Conservation (phyloP, 129 eudicot species). For the Kitagawia praeruptora region DNA sequence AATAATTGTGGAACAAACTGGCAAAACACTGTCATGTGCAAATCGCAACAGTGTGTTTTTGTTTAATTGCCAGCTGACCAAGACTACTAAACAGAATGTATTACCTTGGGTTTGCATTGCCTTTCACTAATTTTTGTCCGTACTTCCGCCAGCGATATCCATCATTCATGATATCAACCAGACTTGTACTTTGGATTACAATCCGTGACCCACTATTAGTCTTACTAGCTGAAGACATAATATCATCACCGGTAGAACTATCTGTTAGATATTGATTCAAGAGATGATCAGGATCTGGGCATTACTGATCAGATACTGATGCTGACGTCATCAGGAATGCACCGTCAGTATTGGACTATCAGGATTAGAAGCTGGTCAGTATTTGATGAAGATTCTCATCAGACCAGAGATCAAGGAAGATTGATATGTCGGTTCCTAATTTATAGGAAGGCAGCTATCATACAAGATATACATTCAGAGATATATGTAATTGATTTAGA, state of each 20-base stretch:
- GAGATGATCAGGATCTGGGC: no score
- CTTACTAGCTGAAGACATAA: slow-evolving; percentile 32
- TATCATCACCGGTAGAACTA: slow-evolving; percentile 22
- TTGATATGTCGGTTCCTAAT: no score
- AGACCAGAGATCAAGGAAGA: no score
- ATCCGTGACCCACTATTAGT: slow-evolving; percentile 43
- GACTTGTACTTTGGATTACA: slow-evolving; percentile 77
- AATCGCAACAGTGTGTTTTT: background rate
- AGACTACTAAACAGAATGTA: background rate
- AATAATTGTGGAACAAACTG: background rate
- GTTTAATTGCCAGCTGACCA: background rate
- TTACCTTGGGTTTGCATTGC: slow-evolving; percentile 83
- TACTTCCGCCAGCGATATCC: slow-evolving; percentile 96
- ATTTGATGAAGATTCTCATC: no score
- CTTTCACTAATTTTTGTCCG: slow-evolving; percentile 91
- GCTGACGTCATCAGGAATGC: no score
- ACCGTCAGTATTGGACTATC: no score
- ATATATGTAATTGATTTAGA: no score
- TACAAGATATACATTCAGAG: no score
- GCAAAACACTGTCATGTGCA: background rate
- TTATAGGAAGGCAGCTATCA: no score
- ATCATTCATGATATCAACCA: slow-evolving; percentile 77
- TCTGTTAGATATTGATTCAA: no score
- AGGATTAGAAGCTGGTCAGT: no score
- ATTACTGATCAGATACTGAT: no score